These are phyloP conservation scores for Salix caprea DNA, from an alignment of 345 rosid species.

Conservation along the genomic window DNA sequence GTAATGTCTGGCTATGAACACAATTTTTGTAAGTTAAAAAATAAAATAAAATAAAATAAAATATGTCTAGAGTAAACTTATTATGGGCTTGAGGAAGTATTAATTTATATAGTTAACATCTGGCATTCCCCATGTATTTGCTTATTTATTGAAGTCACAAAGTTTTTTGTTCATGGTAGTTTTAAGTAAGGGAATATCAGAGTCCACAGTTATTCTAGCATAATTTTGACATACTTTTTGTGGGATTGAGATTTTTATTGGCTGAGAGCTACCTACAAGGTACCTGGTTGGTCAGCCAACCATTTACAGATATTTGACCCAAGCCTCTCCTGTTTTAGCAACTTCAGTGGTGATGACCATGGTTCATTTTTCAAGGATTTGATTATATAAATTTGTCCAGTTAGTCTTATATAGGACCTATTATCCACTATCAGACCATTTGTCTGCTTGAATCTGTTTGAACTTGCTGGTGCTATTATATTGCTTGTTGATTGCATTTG, in stretches of 20 bases:
- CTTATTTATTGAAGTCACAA: not conserved
- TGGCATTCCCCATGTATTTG: not conserved
- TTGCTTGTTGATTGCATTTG: not conserved
- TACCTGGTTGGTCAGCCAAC: not conserved
- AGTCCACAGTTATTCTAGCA: not conserved
- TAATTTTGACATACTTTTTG: not conserved
- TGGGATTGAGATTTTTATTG: not conserved
- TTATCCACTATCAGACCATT: not conserved
- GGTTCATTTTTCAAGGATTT: not conserved
- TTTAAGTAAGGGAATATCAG: not conserved
- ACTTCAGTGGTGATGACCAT: not conserved
- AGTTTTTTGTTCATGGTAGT: not conserved
- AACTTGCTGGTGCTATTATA: not conserved
- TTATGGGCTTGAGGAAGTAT: not conserved
- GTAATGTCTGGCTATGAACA: not conserved
- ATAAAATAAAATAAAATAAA: not conserved
- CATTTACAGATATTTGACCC: not conserved
- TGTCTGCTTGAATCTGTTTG: not conserved
- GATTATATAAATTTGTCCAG: not conserved
- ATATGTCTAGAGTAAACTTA: not conserved
- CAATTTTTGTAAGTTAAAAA: not conserved
- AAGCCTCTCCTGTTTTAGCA: not conserved
- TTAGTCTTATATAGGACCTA: not conserved
- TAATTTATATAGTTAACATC: not conserved
- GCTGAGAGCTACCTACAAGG: not conserved